phyloP scores from a whole-genome alignment of 2,329 filamentous ascomycete species.

The Bretziella fagacearum region DNA sequence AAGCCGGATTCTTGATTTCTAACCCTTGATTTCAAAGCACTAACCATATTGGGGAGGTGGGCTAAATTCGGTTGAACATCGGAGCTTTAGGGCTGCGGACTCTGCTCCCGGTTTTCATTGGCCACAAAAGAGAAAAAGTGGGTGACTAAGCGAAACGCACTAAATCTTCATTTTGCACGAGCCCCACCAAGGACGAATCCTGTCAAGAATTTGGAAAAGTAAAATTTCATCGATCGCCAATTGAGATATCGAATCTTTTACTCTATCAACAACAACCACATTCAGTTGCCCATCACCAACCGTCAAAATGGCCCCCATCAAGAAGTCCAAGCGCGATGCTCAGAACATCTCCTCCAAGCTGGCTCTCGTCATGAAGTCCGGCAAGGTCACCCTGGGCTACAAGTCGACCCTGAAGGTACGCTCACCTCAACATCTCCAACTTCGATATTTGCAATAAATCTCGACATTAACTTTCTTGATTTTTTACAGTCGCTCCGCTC shows the following conservation, averaged over 20 bases:
- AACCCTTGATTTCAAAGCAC: conserved; percentile 39
- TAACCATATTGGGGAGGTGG: conserved; percentile 9
- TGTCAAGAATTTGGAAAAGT: background rate
- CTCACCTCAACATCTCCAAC: conserved; percentile 4
- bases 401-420: conserved; percentile 36
- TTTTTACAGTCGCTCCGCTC: conserved; percentile 70
- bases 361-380: conserved; percentile 46
- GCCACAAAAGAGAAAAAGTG: conserved; percentile 16
- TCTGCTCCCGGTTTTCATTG: conserved; percentile 18
- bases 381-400: conserved; percentile 78
- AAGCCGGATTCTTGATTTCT: conserved; percentile 19
- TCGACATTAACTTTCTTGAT: background rate
- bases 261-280: conserved; percentile 20
- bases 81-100: conserved; percentile 25
- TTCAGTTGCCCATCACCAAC: conserved; percentile 21
- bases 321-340: conserved; percentile 76
- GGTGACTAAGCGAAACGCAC: conserved; percentile 8
- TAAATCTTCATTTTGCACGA: background rate
- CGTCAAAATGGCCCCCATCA: conserved; percentile 48
- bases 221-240: background rate
- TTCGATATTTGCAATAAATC: conserved; percentile 31
- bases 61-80: conserved; percentile 19
- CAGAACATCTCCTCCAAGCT: conserved; percentile 52
- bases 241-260: conserved; percentile 14
- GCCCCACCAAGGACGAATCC: conserved; percentile 10